phyloP scores from a whole-genome alignment of 225 moss, liverwort and hornwort species.

The Neckera pumila region DNA sequence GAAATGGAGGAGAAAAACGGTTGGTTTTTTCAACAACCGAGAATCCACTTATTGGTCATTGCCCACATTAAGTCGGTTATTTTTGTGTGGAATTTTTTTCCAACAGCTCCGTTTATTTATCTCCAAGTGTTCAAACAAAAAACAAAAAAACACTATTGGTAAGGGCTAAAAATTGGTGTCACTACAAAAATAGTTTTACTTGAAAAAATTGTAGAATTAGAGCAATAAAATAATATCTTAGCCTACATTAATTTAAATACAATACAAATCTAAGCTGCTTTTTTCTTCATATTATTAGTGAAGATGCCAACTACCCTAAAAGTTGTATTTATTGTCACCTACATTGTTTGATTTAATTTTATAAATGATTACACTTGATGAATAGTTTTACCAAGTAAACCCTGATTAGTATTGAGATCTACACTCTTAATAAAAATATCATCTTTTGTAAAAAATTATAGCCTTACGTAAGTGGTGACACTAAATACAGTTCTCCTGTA shows the following conservation, averaged over 20 bases:
- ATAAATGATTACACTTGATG: background rate
- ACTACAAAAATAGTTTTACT: background rate
- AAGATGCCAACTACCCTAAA: background rate
- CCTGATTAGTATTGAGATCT: background rate
- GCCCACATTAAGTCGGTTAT: background rate
- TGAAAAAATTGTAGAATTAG: no score
- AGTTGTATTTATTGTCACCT: no score
- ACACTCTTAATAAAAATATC: background rate
- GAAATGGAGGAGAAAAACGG: background rate
- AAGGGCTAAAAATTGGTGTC: background rate
- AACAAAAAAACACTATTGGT: accelerated
- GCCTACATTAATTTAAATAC: background rate
- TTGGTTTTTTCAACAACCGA: background rate
- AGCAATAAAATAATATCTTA: background rate
- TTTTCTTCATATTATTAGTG: background rate
- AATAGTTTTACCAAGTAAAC: background rate
- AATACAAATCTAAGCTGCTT: background rate
- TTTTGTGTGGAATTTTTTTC: background rate
- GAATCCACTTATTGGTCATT: background rate
- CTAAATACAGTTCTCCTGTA: background rate
- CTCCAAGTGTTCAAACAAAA: background rate
- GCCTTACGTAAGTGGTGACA: background rate
- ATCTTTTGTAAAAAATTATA: background rate
- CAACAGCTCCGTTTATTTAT: background rate
- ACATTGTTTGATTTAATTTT: background rate